Base-by-base conservation (phyloP, 805 yeast genomes). In the Ogataea minuta region DNA sequence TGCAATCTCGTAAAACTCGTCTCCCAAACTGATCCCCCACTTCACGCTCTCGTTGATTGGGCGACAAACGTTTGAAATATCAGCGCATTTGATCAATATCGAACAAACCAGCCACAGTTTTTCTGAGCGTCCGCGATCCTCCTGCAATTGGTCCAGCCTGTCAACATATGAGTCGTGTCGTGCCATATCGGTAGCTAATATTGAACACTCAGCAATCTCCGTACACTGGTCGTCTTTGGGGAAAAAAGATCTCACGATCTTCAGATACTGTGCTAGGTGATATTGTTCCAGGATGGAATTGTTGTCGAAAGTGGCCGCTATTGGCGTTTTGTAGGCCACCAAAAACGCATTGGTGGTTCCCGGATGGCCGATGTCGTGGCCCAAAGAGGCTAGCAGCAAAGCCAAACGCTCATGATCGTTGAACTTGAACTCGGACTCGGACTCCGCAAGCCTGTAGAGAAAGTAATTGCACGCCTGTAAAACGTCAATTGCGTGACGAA, bases 351-450 rank as follows among this genome's bases (percentile, higher is more conserved):
- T 87, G 10, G 95, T 88, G n/a, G 89, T 78, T 2, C 98, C 99
- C 0, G 98, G 98, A 62, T 93, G 99, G 15, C 96, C 95, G 23
- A 86, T 79, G 61, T 93, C 99, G 64, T 93, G 99, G 36, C 98
- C 98, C 29, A 90, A 64, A 1, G 96, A 93, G 0, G 96, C 85
- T 9, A 90, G 67, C 23, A 86, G 71, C 19, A 88, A 63, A 2
- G 84, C 76, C 32, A 84, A 63, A 2, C 72, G 68, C 49, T 82
- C 82, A 12, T 38, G 10, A 10, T 36, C 20, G 8, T 39, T 15
- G 23, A 57, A 48, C 23, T 36, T 31, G 28, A 49, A 27, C 24
- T 28, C 15, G 35, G 31, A 49, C 9, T 43, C 30, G 7, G 39
- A 15, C 28, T 46, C 41, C 6, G 39, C 26, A 6, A 24, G 14